Evolutionary conservation across 495 filamentous ascomycete species (phyloP), one percentile per base, ranked within the genome.

Genomic region (Xylona heveae): DNA sequence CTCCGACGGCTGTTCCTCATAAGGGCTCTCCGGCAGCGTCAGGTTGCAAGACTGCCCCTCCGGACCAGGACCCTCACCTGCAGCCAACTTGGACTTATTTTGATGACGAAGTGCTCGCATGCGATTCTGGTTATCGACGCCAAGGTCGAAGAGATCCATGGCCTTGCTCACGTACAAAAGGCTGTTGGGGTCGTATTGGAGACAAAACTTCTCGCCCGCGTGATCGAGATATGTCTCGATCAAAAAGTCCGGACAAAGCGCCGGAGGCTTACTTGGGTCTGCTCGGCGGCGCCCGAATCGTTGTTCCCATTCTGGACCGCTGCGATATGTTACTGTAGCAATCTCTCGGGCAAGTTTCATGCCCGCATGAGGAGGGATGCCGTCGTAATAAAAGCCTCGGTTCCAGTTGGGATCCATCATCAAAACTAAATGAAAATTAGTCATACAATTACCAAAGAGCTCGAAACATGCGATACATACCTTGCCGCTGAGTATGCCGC

Each of bases 381-480:
- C 50, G 36, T 73, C 72, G 47, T 95, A 95, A 57, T 95, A 99
- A 55, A 82, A 92, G 1, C 88, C 88, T n/a, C 88, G 79, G 37
- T 74, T 71, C 90, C 90, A 99, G 39, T 90, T 81, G 1, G 83
- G 80, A 41, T 99, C 88, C 72, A 85, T 92, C 83, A 99, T 94
- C 15, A 99, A 63, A 5, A 94, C 88, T 45, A 23, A 7, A 14
- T 17, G 20, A 9, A 10, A 8, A 16, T 12, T 22, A 22, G 16
- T 23, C 37, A 26, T 9, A 8, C 18, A 30, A 5, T 15, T 6
- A 30, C 8, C 8, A 29, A 28, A 30, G 12, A 31, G 16, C 5
- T 8, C 9, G 16, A 4, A 2, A 3, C 6, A 24, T 2, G 16
- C 5, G 19, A 1, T 10, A 17, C 45, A 2, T 37, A 46, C 51